Evolutionary conservation across 345 rosid species (phyloP).

Genomic region (Firmiana major): DNA sequence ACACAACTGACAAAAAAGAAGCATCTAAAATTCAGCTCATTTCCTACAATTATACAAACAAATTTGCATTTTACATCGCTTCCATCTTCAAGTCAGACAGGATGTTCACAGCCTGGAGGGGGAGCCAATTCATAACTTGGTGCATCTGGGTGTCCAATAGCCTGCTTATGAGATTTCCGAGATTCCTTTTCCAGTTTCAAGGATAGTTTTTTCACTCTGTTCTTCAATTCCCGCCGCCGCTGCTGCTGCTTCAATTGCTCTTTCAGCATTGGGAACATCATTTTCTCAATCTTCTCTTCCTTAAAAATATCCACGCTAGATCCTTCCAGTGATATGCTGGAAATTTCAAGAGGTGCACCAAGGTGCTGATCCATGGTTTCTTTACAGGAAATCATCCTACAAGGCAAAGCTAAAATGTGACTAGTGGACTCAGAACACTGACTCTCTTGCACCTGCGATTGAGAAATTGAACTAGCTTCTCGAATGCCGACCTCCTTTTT

Average conservation of each 20-base stretch:
- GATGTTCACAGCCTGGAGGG: conserved; percentile 15
- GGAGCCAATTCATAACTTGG: conserved; percentile 8
- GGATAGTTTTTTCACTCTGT: conserved; percentile 15
- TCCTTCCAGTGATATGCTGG: background rate
- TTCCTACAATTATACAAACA: conserved; percentile 10
- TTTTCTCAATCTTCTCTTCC: conserved; percentile 22
- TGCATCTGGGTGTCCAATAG: conserved; percentile 1
- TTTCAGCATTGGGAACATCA: conserved; percentile 12
- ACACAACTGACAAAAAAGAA: background rate
- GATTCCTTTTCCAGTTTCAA: conserved; percentile 18
- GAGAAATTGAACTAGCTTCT: conserved; percentile 19
- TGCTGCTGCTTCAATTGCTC: conserved; percentile 23
- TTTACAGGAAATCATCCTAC: background rate
- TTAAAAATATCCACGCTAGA: conserved; percentile 13
- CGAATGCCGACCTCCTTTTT: conserved; percentile 7
- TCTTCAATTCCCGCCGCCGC: conserved; percentile 11
- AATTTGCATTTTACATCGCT: conserved; percentile 9
- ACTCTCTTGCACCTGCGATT: conserved; percentile 13
- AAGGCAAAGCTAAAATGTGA: conserved; percentile 10
- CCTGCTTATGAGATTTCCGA: conserved; percentile 18
- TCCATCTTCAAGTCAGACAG: conserved; percentile 16
- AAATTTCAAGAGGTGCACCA: conserved; percentile 9
- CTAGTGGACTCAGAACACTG: background rate
- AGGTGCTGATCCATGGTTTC: conserved; percentile 6
- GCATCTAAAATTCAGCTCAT: background rate